Conservation (phyloP, 345 rosid species). For the Aegle marmelos region DNA sequence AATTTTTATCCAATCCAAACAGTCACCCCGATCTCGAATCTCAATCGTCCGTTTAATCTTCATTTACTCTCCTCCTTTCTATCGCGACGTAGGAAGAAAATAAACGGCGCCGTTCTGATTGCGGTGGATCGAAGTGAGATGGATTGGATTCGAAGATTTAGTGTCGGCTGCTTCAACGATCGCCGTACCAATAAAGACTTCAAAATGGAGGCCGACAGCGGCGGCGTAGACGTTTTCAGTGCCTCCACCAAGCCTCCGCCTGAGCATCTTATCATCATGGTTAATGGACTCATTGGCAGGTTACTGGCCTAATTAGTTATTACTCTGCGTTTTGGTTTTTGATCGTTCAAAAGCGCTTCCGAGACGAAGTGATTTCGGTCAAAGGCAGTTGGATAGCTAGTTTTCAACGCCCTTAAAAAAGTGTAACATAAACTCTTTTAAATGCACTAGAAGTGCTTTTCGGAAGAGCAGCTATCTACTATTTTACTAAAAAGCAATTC, state of each 20-base stretch:
- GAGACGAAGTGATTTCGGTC: neutral
- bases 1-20: conserved; percentile 21
- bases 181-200: conserved; percentile 18
- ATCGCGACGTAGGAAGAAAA: conserved; percentile 15
- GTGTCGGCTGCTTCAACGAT: conserved; percentile 50
- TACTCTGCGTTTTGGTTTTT: neutral
- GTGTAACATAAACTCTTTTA: too few relatives aligned
- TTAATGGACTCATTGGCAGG: conserved; percentile 86
- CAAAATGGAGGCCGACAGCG: conserved; percentile 56
- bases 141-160: conserved; percentile 39
- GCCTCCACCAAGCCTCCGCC: conserved; percentile 38
- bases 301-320: conserved; percentile 7
- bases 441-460: neutral
- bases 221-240: conserved; percentile 60
- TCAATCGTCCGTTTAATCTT: neutral
- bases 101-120: neutral
- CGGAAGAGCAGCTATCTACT: neutral
- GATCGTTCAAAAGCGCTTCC: neutral
- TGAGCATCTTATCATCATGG: conserved; percentile 83
- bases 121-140: conserved; percentile 27
- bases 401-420: too few relatives aligned
- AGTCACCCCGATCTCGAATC: conserved; percentile 14
- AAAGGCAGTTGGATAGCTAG: neutral
- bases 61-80: conserved; percentile 14
- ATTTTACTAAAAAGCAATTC: neutral